A percentile compares a stretch with the other conserved stretches of the same genome.
phyloP scores from a whole-genome alignment of 106 monocot genomes.

The Gastrodia elata region DNA sequence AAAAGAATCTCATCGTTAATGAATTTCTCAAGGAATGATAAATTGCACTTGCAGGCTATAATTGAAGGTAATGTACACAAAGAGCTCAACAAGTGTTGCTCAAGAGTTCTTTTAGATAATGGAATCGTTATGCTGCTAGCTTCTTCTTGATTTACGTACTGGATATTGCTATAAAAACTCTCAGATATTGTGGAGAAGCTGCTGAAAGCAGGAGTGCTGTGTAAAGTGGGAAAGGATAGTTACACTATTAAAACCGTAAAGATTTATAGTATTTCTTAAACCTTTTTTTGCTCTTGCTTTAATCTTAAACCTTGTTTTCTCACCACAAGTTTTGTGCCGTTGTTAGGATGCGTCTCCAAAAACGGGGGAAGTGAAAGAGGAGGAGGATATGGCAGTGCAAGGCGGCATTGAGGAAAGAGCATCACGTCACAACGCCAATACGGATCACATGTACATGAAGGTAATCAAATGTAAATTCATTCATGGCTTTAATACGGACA shows the following conservation, averaged over 20 bases:
- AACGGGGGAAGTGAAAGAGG: constrained; percentile 42
- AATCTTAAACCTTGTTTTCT: not conserved
- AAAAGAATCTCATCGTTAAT: no score
- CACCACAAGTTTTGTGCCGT: constrained; percentile 1
- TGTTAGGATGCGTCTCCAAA: constrained; percentile 17
- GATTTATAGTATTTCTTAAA: constrained; percentile 1
- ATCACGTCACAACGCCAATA: constrained; percentile 14
- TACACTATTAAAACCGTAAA: constrained; percentile 63
- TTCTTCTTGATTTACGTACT: constrained; percentile 4
- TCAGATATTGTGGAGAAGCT: constrained; percentile 72
- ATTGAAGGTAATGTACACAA: constrained; percentile 67
- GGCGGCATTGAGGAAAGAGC: constrained; percentile 16
- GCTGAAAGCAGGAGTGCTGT: constrained; percentile 58
- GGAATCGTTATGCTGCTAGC: not conserved
- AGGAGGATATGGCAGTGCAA: constrained; percentile 40
- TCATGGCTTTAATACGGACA: not conserved
- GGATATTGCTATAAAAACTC: not conserved
- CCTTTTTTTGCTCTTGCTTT: not conserved
- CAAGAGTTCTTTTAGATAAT: not conserved
- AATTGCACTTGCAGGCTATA: constrained; percentile 84
- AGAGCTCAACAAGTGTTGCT: not conserved
- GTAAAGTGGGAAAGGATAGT: constrained; percentile 62
- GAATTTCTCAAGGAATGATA: no score
- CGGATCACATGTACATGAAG: constrained; percentile 84
- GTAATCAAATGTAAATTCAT: constrained; percentile 17